Evolutionary conservation across 2,329 filamentous ascomycete species (phyloP).

Genomic region (Neopestalotiopsis rosae): DNA sequence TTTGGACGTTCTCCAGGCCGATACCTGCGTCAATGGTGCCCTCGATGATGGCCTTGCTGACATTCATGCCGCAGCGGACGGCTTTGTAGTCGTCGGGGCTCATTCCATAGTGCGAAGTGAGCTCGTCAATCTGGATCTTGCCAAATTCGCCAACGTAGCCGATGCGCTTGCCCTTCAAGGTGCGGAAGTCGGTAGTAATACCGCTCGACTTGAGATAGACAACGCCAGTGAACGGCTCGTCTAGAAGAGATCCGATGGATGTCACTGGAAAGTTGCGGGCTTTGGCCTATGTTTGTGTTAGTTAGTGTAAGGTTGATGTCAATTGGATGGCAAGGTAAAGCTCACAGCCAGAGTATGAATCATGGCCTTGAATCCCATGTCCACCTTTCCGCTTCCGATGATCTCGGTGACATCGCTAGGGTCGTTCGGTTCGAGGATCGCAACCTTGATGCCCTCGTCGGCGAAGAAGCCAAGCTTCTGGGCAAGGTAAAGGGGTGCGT

Average conservation of each 20-base stretch:
- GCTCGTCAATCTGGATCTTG: constrained; percentile 84
- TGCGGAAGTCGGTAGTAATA: constrained; percentile 76
- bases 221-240: constrained; percentile 81
- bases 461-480: constrained; percentile 78
- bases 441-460: constrained; percentile 78
- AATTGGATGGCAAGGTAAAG: constrained; percentile 4
- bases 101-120: constrained; percentile 80
- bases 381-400: constrained; percentile 76
- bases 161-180: constrained; percentile 77
- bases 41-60: constrained; percentile 76
- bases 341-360: constrained; percentile 77
- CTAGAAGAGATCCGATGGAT: constrained; percentile 76
- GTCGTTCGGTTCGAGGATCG: constrained; percentile 78
- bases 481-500: constrained; percentile 77
- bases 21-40: constrained; percentile 77
- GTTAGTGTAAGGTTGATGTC: not conserved
- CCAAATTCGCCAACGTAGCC: constrained; percentile 83
- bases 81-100: constrained; percentile 75
- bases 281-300: constrained; percentile 60
- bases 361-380: constrained; percentile 84
- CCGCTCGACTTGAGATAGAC: constrained; percentile 77
- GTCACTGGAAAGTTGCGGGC: constrained; percentile 75
- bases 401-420: constrained; percentile 84
- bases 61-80: constrained; percentile 82
- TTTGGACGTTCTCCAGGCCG: constrained; percentile 81